Evolutionary conservation across 148 eudicot species (phyloP).

Genomic region (Camellia lanceoleosa): DNA sequence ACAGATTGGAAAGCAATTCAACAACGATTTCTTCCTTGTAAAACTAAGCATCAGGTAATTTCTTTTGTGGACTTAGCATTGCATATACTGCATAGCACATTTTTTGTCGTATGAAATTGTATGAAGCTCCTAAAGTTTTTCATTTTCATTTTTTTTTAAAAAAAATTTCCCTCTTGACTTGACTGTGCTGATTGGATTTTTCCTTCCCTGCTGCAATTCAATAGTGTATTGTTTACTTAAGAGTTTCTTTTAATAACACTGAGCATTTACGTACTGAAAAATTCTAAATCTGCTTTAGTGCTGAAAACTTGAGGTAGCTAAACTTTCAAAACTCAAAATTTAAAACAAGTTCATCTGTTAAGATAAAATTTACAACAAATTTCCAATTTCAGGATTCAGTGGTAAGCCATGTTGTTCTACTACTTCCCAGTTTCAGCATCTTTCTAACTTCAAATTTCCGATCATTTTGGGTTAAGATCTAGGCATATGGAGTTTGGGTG

Average conservation of each 20-base stretch:
- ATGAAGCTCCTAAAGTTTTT: neutral
- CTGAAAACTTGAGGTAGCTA: neutral
- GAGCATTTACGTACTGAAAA: neutral
- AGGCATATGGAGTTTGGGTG: neutral
- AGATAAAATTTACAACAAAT: neutral
- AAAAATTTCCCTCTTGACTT: neutral
- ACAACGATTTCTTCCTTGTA: constrained; percentile 87
- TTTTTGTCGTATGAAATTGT: neutral
- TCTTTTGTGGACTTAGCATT: constrained; percentile 11
- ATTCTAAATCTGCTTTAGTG: neutral
- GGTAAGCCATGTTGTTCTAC: neutral
- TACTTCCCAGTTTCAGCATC: neutral
- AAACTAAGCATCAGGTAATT: constrained; percentile 87
- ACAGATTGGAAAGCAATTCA: constrained; percentile 91
- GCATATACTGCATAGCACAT: neutral
- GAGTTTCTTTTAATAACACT: neutral
- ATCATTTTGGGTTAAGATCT: neutral
- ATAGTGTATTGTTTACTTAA: too few relatives aligned
- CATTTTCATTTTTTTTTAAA: neutral
- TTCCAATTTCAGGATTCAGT: neutral
- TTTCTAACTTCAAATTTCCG: neutral
- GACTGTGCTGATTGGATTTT: neutral
- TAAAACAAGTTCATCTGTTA: neutral
- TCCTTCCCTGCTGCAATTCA: neutral
- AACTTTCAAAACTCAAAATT: neutral